Evolutionary conservation across 495 filamentous ascomycete species (phyloP).

Genomic region (Delitschia confertaspora): DNA sequence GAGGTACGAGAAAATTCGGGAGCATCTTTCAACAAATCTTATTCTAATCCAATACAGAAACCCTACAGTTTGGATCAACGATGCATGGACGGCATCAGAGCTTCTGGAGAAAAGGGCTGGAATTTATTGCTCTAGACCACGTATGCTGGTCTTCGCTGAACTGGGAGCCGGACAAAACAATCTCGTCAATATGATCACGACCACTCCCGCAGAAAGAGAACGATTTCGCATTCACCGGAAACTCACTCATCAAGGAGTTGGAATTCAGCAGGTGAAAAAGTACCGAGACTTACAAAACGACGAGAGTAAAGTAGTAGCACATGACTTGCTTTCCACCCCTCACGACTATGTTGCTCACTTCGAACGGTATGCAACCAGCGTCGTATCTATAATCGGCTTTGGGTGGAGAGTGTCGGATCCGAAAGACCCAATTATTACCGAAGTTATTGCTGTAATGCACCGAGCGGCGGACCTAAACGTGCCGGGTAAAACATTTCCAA

Average conservation of each 20-base stretch:
- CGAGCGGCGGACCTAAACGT: slow-evolving; percentile 35
- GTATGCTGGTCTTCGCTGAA: slow-evolving; percentile 48
- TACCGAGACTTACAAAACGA: slow-evolving; percentile 55
- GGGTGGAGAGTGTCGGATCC: slow-evolving; percentile 33
- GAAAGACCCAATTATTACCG: slow-evolving; percentile 43
- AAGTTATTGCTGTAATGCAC: slow-evolving; percentile 40
- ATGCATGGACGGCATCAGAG: slow-evolving; percentile 49
- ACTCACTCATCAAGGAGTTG: slow-evolving; percentile 44
- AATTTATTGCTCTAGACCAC: slow-evolving; percentile 44
- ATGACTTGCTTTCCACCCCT: slow-evolving; percentile 33
- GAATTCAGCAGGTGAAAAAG: slow-evolving; percentile 49
- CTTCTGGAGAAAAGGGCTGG: slow-evolving; percentile 48
- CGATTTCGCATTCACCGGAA: slow-evolving; percentile 55
- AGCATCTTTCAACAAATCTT: slow-evolving; percentile 45
- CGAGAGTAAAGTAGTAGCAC: slow-evolving; percentile 39
- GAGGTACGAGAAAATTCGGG: slow-evolving; percentile 49
- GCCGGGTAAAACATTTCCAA: slow-evolving; percentile 52
- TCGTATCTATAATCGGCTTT: slow-evolving; percentile 41
- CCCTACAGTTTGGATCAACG: slow-evolving; percentile 55
- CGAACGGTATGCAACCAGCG: slow-evolving; percentile 39
- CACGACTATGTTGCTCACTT: slow-evolving; percentile 38
- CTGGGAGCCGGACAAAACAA: slow-evolving; percentile 51
- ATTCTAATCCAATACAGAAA: slow-evolving; percentile 38
- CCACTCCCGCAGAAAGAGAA: slow-evolving; percentile 36
- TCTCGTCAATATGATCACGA: slow-evolving; percentile 33